phyloP scores from a whole-genome alignment of 441 rosid species.

The Croton laevigatus region DNA sequence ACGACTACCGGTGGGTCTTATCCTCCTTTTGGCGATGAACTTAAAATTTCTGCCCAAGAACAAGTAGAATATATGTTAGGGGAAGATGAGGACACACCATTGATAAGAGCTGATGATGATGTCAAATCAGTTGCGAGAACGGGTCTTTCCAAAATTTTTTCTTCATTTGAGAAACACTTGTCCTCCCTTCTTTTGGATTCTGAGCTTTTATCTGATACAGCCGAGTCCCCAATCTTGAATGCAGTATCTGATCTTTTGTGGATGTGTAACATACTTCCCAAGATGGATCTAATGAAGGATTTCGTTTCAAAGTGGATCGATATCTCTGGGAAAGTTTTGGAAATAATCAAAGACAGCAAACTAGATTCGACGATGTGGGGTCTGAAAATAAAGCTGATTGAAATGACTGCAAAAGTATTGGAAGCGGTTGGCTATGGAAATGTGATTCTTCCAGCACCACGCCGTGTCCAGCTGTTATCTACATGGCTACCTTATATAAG shows the following conservation, averaged over 20 bases:
- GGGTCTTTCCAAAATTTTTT: constrained; percentile 51
- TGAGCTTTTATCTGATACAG: constrained; percentile 27
- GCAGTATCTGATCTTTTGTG: constrained; percentile 62
- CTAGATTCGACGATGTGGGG: constrained; percentile 58
- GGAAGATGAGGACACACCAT: constrained; percentile 53
- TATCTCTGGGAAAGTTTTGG: constrained; percentile 47
- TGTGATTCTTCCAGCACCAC: constrained; percentile 60
- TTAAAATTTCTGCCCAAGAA: constrained; percentile 80
- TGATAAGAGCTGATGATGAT: constrained; percentile 57
- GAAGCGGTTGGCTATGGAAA: constrained; percentile 89
- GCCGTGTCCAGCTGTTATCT: constrained; percentile 50
- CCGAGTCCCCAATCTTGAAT: constrained; percentile 39
- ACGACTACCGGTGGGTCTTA: constrained; percentile 50
- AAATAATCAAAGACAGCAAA: constrained; percentile 47
- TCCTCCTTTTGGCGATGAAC: constrained; percentile 61
- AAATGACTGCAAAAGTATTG: constrained; percentile 70
- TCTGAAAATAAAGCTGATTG: constrained; percentile 65
- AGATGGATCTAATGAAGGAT: constrained; percentile 77
- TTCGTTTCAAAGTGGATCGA: constrained; percentile 68
- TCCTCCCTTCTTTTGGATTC: constrained; percentile 44
- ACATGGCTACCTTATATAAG: constrained; percentile 82
- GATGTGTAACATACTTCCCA: constrained; percentile 61
- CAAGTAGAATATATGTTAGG: constrained; percentile 88
- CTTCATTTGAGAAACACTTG: constrained; percentile 46
- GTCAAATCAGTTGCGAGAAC: constrained; percentile 52